Evolutionary conservation across 495 filamentous ascomycete genomes (phyloP).

Genomic region (Penicillium canariense): DNA sequence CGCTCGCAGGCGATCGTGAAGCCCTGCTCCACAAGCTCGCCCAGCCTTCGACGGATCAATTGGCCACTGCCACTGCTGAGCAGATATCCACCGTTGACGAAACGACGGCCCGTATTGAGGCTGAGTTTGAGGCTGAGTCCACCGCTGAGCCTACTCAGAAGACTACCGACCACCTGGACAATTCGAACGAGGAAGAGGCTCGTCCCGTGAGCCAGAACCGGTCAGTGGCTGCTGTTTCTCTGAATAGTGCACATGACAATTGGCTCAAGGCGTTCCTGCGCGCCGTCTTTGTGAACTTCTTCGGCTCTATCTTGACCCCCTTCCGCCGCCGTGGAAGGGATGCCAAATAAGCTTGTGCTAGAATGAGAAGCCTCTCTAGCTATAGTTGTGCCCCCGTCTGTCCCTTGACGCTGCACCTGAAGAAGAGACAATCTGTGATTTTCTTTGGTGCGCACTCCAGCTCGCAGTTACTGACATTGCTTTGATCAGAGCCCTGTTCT

Average conservation of each 20-base stretch:
- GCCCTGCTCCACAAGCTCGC: constrained; percentile 36
- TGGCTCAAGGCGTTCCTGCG: constrained; percentile 48
- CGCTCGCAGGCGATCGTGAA: constrained; percentile 39
- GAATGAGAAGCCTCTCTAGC: constrained; percentile 4
- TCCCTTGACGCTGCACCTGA: constrained; percentile 16
- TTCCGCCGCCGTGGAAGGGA: constrained; percentile 40
- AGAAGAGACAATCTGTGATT: neutral
- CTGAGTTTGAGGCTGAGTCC: constrained; percentile 17
- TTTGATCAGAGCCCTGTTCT: constrained; percentile 33
- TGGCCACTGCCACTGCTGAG: constrained; percentile 15
- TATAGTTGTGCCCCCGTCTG: constrained; percentile 1
- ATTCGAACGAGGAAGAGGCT: constrained; percentile 36
- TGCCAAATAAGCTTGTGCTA: constrained; percentile 28
- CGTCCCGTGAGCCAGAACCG: constrained; percentile 43
- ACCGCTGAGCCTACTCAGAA: constrained; percentile 15
- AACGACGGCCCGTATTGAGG: constrained; percentile 15
- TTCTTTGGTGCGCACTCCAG: constrained; percentile 3
- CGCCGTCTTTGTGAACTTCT: constrained; percentile 42
- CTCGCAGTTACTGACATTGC: constrained; percentile 29
- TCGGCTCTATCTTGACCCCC: constrained; percentile 41
- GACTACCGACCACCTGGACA: constrained; percentile 11
- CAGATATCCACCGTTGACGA: constrained; percentile 12
- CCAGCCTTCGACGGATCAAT: constrained; percentile 33
- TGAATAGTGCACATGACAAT: constrained; percentile 41
- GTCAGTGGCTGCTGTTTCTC: constrained; percentile 46